Evolutionary conservation across 2,329 filamentous ascomycete genomes (phyloP), one percentile per base, ranked within the genome.

Genomic region (Colletotrichum plurivorum): DNA sequence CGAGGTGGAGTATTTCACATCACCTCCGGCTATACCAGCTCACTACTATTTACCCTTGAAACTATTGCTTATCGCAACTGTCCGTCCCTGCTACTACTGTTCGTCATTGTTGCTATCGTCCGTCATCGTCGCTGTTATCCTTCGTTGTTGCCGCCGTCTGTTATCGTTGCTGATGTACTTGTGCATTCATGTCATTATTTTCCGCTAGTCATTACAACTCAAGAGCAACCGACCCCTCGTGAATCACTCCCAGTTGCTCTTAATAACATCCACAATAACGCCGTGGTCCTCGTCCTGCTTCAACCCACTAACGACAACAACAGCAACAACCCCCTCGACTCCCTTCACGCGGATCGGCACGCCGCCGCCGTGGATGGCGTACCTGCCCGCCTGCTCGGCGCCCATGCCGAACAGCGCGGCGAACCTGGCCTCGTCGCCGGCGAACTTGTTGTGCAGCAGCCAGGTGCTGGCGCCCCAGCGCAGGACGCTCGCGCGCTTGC

Each of bases 221-320:
- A 8, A 36, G 8, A 31, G 31, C 7, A 36, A 4, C 10, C 31
- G 2, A 9, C 3, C 8, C 31, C 31, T 3, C 31, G 8, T 3
- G 15, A 25, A 41, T 67, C 45, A 69, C 27, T 69, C 41, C 84
- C 84, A 86, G 64, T 84, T 80, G 31, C 88, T 86, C 73, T 84
- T 84, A 49, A 94, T 84, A 1, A 89, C 89, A 77, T 94, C 91
- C 0, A 93, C 87, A 75, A 95, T 89, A 45, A 94, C 88, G 9
- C 89, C 89, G 79, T 96, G 93, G 78, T 95, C 93, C 81, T 94
- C 88, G 74, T 93, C 85, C 79, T 94, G 91, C 82, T 90, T 92
- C 78, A 95, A 78, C 5, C 93, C 93, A 75, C 90, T 92, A 1
- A 95, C 91, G 18, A 94, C 89, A 25, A 94, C 89, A 1, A 94